Evolutionary conservation across 495 filamentous ascomycete species (phyloP).

Genomic region (Aspergillus steynii): DNA sequence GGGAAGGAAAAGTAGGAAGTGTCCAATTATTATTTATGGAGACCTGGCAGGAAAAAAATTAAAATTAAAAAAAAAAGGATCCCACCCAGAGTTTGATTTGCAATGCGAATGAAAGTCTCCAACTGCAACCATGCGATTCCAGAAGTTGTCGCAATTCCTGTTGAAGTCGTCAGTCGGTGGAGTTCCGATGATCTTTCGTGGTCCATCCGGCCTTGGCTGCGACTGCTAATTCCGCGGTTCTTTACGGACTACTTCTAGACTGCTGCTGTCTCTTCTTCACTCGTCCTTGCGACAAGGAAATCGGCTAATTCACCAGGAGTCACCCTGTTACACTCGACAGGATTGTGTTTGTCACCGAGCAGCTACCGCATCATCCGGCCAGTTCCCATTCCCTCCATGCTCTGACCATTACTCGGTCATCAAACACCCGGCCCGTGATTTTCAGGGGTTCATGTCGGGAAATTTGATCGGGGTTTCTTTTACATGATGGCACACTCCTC

Average conservation of each 20-base stretch:
- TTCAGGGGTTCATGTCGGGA: constrained; percentile 19
- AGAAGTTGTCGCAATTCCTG: constrained; percentile 4
- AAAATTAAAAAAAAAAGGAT: constrained; percentile 10
- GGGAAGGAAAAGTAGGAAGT: background rate
- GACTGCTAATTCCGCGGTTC: background rate
- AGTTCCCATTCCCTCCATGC: too few species aligned
- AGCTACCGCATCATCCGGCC: too few species aligned
- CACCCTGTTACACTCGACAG: too few species aligned
- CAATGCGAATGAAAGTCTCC: too few species aligned
- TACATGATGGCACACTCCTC: background rate
- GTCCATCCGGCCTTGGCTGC: background rate
- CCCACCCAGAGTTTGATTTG: background rate
- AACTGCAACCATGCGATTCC: background rate
- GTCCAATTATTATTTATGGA: background rate
- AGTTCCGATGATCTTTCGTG: constrained; percentile 12
- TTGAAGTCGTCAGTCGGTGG: constrained; percentile 18
- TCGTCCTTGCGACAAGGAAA: too few species aligned
- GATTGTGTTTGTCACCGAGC: too few species aligned
- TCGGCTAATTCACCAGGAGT: too few species aligned
- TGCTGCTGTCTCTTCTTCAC: background rate
- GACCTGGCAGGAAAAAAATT: constrained; percentile 6
- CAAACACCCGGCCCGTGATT: constrained; percentile 19
- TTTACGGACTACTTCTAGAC: too few species aligned
- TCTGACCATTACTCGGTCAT: background rate
- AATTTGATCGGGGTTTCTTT: background rate